These are phyloP conservation scores for Termitomyces sp. DNA, from an alignment of 768 basidiomycete genomes.

Conservation along the genomic window DNA sequence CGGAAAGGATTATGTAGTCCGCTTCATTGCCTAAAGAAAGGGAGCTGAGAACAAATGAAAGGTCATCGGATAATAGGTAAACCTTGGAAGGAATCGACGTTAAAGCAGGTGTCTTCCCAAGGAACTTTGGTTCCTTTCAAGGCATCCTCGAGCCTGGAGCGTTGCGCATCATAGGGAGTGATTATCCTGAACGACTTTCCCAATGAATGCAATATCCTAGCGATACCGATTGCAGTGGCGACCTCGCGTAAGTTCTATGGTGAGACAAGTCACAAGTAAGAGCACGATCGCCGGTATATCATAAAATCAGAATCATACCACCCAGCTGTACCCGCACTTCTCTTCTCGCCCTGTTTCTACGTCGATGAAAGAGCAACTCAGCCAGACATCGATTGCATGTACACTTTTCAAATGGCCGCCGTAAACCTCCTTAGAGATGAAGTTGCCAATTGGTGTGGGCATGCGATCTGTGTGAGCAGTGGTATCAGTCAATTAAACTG, in stretches of 20 bases:
- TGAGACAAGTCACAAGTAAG: background rate
- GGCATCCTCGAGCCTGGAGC: conserved; percentile 46
- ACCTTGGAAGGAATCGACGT: conserved; percentile 82
- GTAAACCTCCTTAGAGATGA: conserved; percentile 64
- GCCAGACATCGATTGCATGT: conserved; percentile 34
- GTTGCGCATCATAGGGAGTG: conserved; percentile 76
- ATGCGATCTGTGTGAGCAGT: conserved; percentile 47
- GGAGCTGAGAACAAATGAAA: background rate
- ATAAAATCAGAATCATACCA: conserved; percentile 24
- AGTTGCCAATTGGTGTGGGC: conserved; percentile 60
- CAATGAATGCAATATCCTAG: conserved; percentile 33
- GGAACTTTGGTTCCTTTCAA: conserved; percentile 45
- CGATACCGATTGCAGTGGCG: conserved; percentile 36
- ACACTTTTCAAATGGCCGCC: conserved; percentile 44
- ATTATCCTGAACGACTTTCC: conserved; percentile 54
- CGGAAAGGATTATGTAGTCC: conserved; percentile 68
- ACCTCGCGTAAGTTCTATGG: conserved; percentile 56
- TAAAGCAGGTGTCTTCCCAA: conserved; percentile 67
- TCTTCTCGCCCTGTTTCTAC: conserved; percentile 33
- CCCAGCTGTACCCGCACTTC: conserved; percentile 34
- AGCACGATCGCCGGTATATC: background rate
- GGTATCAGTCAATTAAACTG: background rate
- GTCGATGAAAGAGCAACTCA: conserved; percentile 61
- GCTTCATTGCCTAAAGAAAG: conserved; percentile 63
- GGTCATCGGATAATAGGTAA: conserved; percentile 9